Conservation (phyloP, 2,329 filamentous ascomycete species). For the Neonectria hederae region DNA sequence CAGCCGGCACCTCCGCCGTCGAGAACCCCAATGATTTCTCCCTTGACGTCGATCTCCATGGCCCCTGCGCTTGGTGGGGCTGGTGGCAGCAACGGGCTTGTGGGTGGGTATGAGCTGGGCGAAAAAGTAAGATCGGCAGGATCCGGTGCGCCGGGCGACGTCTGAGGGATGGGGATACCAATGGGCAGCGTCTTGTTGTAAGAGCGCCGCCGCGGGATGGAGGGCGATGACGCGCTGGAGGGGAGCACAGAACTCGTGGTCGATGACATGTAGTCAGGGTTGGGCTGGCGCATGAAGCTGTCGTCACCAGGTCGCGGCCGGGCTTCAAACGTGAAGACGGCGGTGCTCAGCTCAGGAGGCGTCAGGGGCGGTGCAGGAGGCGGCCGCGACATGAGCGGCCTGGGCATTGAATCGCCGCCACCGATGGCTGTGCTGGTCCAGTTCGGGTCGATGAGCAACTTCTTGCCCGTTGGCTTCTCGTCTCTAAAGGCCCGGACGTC, state of each 20-base stretch:
- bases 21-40: conserved; percentile 60
- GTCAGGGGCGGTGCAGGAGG: conserved; percentile 61
- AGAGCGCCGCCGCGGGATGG: conserved; percentile 52
- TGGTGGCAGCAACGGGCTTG: conserved; percentile 58
- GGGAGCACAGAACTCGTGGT: conserved; percentile 43
- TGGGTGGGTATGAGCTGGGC: conserved; percentile 61
- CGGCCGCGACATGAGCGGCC: conserved; percentile 49
- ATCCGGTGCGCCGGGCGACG: conserved; percentile 36
- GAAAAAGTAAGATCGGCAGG: conserved; percentile 49
- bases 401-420: conserved; percentile 40
- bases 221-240: conserved; percentile 42
- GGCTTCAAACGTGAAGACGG: conserved; percentile 55
- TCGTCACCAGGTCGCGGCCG: conserved; percentile 42
- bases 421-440: conserved; percentile 37
- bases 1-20: conserved; percentile 61
- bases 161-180: conserved; percentile 42
- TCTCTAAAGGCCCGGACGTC: conserved; percentile 17
- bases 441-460: conserved; percentile 39
- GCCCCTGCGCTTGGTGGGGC: conserved; percentile 50
- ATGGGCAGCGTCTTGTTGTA: conserved; percentile 55
- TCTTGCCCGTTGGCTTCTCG: conserved; percentile 27
- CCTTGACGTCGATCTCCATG: conserved; percentile 55
- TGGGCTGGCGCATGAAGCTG: conserved; percentile 58
- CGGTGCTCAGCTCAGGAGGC: conserved; percentile 55
- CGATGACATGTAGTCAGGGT: conserved; percentile 59